Evolutionary conservation across 225 moss, liverwort and hornwort genomes (phyloP), one percentile per base, ranked within the genome.

Genomic region (Straminergon stramineum): DNA sequence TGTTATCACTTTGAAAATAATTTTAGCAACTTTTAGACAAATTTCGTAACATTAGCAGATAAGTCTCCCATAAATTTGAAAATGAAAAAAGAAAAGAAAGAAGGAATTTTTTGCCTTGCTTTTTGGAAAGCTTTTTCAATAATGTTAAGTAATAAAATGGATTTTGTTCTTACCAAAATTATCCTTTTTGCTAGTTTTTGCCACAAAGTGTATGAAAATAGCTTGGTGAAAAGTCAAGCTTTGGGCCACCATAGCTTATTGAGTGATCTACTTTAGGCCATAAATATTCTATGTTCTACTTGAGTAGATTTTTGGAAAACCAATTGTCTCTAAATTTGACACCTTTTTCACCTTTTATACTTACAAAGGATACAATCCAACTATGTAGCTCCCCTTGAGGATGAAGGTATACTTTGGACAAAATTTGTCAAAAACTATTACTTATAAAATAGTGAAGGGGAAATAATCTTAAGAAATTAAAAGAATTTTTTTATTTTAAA

Each of bases 161-260:
- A 74, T 11, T 74, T 15, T 17, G 4, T 2, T 45, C 28, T 6
- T 28, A 10, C 5, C 7, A 28, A 28, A 74, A 39, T 5, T 41
- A 41, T 26, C 41, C 1, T 71, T 41, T 21, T 0, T n/a, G 48
- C 48, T 48, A 48, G 0, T n/a, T 22, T 69, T n/a, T 1, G 0
- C 6, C 11, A 37, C 1, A 37, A 0, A 37, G 5, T 17, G 0
- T 19, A 37, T 67, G 6, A 35, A 35, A n/a, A 2, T 13, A 48
- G 48, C 23, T n/a, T n/a, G 4, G 12, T 67, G 23, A 39, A n/a
- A 23, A 2, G 13, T 23, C 39, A 69, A 69, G 23, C 39, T 39
- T 69, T 68, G 6, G 21, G 20, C 20, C 19, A 68, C 6, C 0
- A 0, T 3, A 69, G 2, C 1, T n/a, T 2, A n/a, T n/a, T 69